Evolutionary conservation across 129 eudicot species (phyloP), one percentile per base, ranked within the genome.

Genomic region (Kitagawia praeruptora): DNA sequence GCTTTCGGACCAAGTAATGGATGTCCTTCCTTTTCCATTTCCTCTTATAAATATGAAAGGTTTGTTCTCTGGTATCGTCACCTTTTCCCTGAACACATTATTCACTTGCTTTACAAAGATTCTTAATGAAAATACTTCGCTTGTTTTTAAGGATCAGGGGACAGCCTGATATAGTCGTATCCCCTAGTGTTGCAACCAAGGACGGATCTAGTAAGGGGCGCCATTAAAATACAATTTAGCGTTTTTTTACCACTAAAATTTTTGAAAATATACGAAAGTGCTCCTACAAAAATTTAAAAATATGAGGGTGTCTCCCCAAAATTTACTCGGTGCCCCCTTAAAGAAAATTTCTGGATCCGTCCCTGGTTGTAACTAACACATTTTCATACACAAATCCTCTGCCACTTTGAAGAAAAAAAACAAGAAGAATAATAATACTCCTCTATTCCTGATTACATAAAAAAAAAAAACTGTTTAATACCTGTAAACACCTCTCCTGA

Each of bases 401-500:
- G 4, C 53, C 23, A 49, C 23, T 15, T 15, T 14, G 0, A 8
- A 0, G 45, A 7, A 7, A 42, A 11, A 46, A 1, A 46, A 46
- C 1, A 46, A 46, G 0, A 51, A 51, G 5, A 51, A 4, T 51
- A 18, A 51, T 51, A 51, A 51, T 16, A 51, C 6, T 18, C 19
- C 2, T 21, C 16, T 9, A 61, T 2, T 58, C 12, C 16, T 61
- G 34, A 61, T 61, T n/a, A 61, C 69, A 25, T 10, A 9, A 21
- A 51, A 58, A n/a, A n/a, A 56, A 58, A n/a, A 58, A 61, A n/a
- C 0, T 61, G 34, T 31, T 12, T 44, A 40, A 44, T 40, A 94
- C 97, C 96, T 89, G 87, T 91, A 94, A 80, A 86, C 71, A 37
- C 98, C 97, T 84, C 86, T 89, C 23, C 82, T 80, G 41, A 94